Evolutionary conservation across 306 rosid species (phyloP), one percentile per base, ranked within the genome.

Genomic region (Delonix regia): DNA sequence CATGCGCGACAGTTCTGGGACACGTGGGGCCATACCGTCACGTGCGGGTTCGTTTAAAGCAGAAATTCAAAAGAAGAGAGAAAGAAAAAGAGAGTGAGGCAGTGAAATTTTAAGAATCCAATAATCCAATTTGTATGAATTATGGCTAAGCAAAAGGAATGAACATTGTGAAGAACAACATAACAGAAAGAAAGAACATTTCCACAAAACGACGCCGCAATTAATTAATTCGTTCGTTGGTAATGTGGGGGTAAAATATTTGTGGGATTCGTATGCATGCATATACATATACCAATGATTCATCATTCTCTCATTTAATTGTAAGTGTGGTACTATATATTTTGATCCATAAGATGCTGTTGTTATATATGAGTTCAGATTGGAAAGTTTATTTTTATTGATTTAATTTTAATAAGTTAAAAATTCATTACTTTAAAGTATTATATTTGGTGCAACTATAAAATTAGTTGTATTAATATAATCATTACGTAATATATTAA

Each of bases 21-120:
- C 89, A 86, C 12, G 79, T 47, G 44, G 97, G 92, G 61, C 89
- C 92, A 63, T 5, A 79, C 71, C 87, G 75, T 86, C 96, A 91
- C 97, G 97, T 91, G 97, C 87, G 88, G 83, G 56, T 86, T 63
- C 45, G 76, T 2, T 34, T n/a, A 34, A 75, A 81, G 34, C 38
- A 39, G 12, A 47, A 53, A 16, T 66, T 19, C 68, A 71, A 84
- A 78, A 21, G 55, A 67, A 19, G 1, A 6, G 5, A 57, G n/a
- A 30, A 30, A 9, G 9, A 9, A 14, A 7, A 21, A 73, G 39
- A 77, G 68, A 24, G 18, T 34, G 41, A 73, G 38, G n/a, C n/a
- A n/a, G n/a, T n/a, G n/a, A n/a, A n/a, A n/a, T n/a, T n/a, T n/a
- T n/a, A n/a, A n/a, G n/a, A n/a, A n/a, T n/a, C n/a, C n/a, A n/a